phyloP scores from a whole-genome alignment of 140 eudicot genomes.

The Erigeron philadelphicus region DNA sequence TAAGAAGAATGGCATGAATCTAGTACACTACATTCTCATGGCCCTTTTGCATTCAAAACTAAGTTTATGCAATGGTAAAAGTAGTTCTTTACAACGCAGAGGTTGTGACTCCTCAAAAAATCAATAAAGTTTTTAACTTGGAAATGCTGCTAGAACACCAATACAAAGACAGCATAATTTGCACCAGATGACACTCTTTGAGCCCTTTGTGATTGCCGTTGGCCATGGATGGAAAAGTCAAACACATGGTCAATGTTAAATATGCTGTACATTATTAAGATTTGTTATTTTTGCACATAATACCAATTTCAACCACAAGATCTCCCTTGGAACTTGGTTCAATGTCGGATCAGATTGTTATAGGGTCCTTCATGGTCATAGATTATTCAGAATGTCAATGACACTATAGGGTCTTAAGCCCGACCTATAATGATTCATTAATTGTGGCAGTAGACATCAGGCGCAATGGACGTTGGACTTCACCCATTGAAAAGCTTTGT shows the following conservation, averaged over 20 bases:
- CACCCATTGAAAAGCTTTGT: too few relatives aligned
- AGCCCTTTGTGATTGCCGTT: conserved; percentile 2
- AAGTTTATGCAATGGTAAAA: not conserved
- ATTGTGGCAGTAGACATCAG: too few relatives aligned
- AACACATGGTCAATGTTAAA: not conserved
- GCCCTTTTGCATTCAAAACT: not conserved
- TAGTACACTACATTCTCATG: not conserved
- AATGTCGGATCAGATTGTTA: conserved; percentile 4
- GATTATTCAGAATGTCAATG: not conserved
- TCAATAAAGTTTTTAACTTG: not conserved
- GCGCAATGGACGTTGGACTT: too few relatives aligned
- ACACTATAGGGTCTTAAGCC: too few relatives aligned
- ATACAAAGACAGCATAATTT: not conserved
- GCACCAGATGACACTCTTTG: not conserved
- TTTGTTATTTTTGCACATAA: not conserved
- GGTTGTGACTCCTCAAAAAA: not conserved
- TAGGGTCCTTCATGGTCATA: conserved; percentile 14
- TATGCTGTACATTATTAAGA: not conserved
- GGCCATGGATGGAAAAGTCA: conserved; percentile 1
- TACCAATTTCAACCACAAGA: conserved; percentile 3
- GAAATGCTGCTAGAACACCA: conserved; percentile 17
- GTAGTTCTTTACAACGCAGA: not conserved
- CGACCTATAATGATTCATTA: too few relatives aligned
- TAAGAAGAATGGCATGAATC: not conserved
- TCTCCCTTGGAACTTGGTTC: not conserved